phyloP scores from a whole-genome alignment of 2,329 filamentous ascomycete species.

The Cladosporium sp. region DNA sequence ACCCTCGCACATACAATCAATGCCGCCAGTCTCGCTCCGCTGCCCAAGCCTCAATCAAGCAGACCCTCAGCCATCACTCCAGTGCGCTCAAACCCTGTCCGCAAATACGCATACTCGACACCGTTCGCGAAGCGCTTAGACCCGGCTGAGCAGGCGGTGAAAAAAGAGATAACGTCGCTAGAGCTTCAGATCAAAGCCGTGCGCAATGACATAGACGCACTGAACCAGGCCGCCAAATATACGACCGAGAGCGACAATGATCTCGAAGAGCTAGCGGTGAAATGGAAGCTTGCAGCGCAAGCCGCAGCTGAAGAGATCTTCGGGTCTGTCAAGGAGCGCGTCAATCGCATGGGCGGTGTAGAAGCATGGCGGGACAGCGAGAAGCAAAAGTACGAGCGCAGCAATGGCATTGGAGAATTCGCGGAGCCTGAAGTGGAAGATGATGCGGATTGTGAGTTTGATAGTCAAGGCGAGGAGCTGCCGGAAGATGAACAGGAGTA shows the following conservation, averaged over 20 bases:
- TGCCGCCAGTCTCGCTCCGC: neutral
- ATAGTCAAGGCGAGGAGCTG: conserved; percentile 38
- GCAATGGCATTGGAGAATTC: conserved; percentile 33
- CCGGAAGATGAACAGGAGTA: conserved; percentile 46
- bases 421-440: conserved; percentile 39
- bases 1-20: conserved; percentile 35
- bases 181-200: conserved; percentile 43
- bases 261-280: conserved; percentile 57
- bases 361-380: conserved; percentile 51
- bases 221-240: conserved; percentile 57
- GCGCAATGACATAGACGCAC: conserved; percentile 52
- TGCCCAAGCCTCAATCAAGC: neutral
- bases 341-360: conserved; percentile 65
- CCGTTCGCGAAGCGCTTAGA: conserved; percentile 26
- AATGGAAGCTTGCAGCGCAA: conserved; percentile 64
- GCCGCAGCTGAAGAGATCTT: conserved; percentile 70
- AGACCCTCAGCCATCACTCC: conserved; percentile 9
- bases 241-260: conserved; percentile 55
- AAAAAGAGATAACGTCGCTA: conserved; percentile 31
- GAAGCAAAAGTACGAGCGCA: conserved; percentile 36
- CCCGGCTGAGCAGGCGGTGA: conserved; percentile 31
- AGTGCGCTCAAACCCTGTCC: conserved; percentile 34
- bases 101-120: conserved; percentile 41
- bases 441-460: conserved; percentile 42
- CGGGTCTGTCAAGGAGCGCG: conserved; percentile 58